A percentile compares a stretch with the other conserved stretches of the same genome.
Evolutionary conservation across 176 grass and related monocot species (phyloP).

Genomic region (Oryza glumipatula): DNA sequence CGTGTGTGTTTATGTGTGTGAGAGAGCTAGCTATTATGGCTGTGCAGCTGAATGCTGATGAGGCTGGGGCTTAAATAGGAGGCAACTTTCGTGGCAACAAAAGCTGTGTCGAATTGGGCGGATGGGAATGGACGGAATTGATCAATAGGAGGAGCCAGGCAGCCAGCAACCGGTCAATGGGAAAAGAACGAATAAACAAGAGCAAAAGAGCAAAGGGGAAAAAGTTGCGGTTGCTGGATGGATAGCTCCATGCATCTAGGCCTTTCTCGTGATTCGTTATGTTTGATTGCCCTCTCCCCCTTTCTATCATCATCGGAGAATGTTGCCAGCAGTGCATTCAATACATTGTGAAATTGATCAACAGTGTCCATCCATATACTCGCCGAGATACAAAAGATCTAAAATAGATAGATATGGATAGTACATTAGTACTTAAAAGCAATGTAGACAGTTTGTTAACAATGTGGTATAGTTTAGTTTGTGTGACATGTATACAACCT

Average conservation of each 20-base stretch:
- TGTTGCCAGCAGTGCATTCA: constrained; percentile 5
- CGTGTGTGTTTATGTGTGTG: background rate
- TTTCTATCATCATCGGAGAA: constrained; percentile 24
- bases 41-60: constrained; percentile 31
- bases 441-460: too few species aligned
- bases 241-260: background rate
- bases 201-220: constrained; percentile 44
- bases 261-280: constrained; percentile 71
- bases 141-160: background rate
- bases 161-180: constrained; percentile 48
- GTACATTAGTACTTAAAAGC: too few species aligned
- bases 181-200: constrained; percentile 40
- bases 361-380: background rate
- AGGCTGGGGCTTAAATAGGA: constrained; percentile 53
- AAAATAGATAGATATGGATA: too few species aligned
- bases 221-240: constrained; percentile 40
- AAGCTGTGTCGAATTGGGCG: constrained; percentile 44
- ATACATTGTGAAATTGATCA: background rate
- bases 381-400: too few species aligned
- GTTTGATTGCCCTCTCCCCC: constrained; percentile 31
- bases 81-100: constrained; percentile 44
- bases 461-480: too few species aligned
- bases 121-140: constrained; percentile 23
- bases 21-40: background rate
- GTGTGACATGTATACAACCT: background rate